Percentiles rank a stretch among this genome's conserved stretches.
phyloP scores from a whole-genome alignment of 371 early-diverging fungal genomes.

The Mucor sp. region DNA sequence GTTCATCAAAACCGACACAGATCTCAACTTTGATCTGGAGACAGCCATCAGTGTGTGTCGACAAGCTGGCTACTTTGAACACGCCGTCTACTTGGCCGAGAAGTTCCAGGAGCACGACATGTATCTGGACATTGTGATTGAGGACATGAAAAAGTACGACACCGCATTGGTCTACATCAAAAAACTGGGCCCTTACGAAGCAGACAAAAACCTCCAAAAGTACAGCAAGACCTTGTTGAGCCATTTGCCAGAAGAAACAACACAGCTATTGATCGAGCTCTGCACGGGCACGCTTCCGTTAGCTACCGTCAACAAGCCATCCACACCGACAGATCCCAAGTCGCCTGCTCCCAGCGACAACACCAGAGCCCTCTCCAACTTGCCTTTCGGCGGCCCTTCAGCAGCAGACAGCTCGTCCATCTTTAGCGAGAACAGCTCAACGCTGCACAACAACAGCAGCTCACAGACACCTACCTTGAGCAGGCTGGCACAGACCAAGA shows the following conservation, averaged over 20 bases:
- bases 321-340: slow-evolving; percentile 1
- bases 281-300: slow-evolving; percentile 60
- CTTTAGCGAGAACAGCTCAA: slow-evolving; percentile 13
- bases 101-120: slow-evolving; percentile 79
- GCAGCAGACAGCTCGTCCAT: slow-evolving; percentile 17
- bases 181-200: slow-evolving; percentile 58
- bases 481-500: slow-evolving; percentile 13
- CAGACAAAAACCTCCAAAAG: slow-evolving; percentile 65
- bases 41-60: slow-evolving; percentile 93
- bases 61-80: slow-evolving; percentile 87
- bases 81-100: slow-evolving; percentile 85
- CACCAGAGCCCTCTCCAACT: slow-evolving; percentile 26
- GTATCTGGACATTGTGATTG: slow-evolving; percentile 79
- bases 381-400: slow-evolving; percentile 39
- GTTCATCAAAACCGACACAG: slow-evolving; percentile 82
- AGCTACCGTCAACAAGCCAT: slow-evolving; percentile 8
- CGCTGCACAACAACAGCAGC: slow-evolving; percentile 3
- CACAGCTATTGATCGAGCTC: slow-evolving; percentile 74
- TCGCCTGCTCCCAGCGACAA: slow-evolving; percentile 38
- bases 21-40: slow-evolving; percentile 85
- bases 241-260: slow-evolving; percentile 77
- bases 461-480: slow-evolving; percentile 3
- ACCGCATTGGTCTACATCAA: slow-evolving; percentile 74
- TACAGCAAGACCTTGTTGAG: slow-evolving; percentile 80
- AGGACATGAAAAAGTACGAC: slow-evolving; percentile 81